Evolutionary conservation across 2,329 filamentous ascomycete species (phyloP).

Genomic region (Aspergillus transmontanensis): DNA sequence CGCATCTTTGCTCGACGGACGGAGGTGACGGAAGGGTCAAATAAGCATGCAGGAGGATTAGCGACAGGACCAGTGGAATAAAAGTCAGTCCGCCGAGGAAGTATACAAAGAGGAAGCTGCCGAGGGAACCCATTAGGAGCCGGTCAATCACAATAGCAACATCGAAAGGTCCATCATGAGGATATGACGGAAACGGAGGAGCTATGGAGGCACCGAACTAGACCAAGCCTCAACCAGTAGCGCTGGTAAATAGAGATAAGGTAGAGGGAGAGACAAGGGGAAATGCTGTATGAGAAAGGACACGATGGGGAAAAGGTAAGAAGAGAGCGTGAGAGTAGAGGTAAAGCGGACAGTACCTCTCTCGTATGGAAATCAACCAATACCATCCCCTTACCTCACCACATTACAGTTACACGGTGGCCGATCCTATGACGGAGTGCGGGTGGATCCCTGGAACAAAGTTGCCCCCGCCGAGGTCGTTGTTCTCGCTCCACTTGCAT

Average conservation of each 20-base stretch:
- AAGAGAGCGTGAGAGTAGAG: neutral
- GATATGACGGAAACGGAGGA: slow-evolving; percentile 7
- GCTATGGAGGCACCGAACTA: neutral
- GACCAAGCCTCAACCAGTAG: neutral
- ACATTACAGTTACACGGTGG: neutral
- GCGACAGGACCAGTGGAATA: slow-evolving; percentile 68
- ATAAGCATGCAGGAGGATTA: slow-evolving; percentile 68
- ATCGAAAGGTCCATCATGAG: slow-evolving; percentile 34
- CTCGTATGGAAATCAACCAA: slow-evolving; percentile 1
- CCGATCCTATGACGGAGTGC: slow-evolving; percentile 8
- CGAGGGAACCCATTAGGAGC: slow-evolving; percentile 48
- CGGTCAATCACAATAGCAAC: slow-evolving; percentile 32
- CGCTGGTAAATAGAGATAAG: neutral
- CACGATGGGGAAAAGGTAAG: neutral
- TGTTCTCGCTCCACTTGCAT: neutral
- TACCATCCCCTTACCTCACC: slow-evolving; percentile 1
- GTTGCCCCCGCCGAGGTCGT: slow-evolving; percentile 5
- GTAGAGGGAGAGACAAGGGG: neutral
- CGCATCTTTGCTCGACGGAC: slow-evolving; percentile 34
- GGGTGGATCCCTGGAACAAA: slow-evolving; percentile 9
- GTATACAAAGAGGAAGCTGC: slow-evolving; percentile 72
- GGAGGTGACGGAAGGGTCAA: slow-evolving; percentile 60
- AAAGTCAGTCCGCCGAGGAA: slow-evolving; percentile 86
- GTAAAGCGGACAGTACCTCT: neutral
- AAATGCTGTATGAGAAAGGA: neutral